Conservation (phyloP, 495 filamentous ascomycete species). For the Amorphotheca resinae region DNA sequence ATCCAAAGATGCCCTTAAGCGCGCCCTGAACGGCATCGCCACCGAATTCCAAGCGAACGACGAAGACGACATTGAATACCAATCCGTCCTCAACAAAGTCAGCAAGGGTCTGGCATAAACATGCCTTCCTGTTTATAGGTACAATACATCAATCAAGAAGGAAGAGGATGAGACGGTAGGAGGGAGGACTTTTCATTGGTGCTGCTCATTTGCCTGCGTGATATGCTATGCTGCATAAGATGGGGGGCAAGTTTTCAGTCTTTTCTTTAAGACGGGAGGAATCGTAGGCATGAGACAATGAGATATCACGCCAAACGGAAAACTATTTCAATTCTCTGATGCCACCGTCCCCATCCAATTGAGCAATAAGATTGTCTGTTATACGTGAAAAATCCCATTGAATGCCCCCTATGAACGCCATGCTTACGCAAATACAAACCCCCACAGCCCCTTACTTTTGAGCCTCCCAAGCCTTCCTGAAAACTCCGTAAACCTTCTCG, state of each 20-base stretch:
- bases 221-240: conserved; percentile 6
- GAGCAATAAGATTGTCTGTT: conserved; percentile 1
- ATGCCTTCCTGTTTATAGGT: background rate
- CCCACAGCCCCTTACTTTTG: background rate
- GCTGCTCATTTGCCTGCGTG: conserved; percentile 4
- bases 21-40: conserved; percentile 65
- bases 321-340: background rate
- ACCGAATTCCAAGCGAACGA: conserved; percentile 90
- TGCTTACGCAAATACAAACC: conserved; percentile 4
- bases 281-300: background rate
- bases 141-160: background rate
- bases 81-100: conserved; percentile 62
- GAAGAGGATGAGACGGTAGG: background rate
- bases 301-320: background rate
- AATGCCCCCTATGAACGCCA: conserved; percentile 5
- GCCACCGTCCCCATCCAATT: background rate
- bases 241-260: conserved; percentile 4
- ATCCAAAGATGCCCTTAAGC: conserved; percentile 86
- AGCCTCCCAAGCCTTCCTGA: conserved; percentile 41
- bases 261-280: background rate
- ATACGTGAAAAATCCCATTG: background rate
- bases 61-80: conserved; percentile 76
- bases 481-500: conserved; percentile 48
- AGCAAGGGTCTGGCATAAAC: conserved; percentile 52
- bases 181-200: conserved; percentile 6